A percentile compares a stretch with the other conserved stretches of the same genome.
phyloP scores from a whole-genome alignment of 331 rosid genomes.

The Spiraea crenata region DNA sequence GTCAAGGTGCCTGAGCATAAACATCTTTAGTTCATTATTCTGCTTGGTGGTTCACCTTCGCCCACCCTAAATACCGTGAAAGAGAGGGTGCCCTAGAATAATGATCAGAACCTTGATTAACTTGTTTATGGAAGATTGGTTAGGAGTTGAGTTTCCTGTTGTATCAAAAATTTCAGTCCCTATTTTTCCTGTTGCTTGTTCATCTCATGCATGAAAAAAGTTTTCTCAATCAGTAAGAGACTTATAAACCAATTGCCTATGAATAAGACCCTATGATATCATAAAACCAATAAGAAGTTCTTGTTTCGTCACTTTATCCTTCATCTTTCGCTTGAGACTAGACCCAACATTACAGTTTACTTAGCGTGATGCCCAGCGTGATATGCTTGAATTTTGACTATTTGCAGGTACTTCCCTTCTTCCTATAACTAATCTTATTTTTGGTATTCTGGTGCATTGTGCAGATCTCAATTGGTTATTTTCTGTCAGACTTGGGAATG shows the following conservation, averaged over 20 bases:
- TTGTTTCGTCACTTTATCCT: background rate
- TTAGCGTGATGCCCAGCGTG: background rate
- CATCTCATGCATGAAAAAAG: background rate
- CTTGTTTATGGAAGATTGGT: background rate
- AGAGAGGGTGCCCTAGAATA: too few relatives aligned
- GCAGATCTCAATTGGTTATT: slow-evolving; percentile 87
- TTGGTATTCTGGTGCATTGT: slow-evolving; percentile 15
- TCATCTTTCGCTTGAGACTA: background rate
- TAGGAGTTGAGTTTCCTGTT: background rate
- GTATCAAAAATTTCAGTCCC: background rate
- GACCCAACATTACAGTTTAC: background rate
- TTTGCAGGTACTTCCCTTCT: slow-evolving; percentile 11
- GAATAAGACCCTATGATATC: background rate
- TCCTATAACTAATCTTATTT: slow-evolving; percentile 14
- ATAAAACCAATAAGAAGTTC: background rate
- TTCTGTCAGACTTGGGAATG: slow-evolving; percentile 79
- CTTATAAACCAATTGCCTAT: background rate
- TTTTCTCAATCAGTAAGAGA: background rate
- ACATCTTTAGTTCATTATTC: slow-evolving; percentile 1
- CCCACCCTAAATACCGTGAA: background rate
- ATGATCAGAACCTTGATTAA: background rate
- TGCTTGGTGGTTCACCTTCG: background rate
- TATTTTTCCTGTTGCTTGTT: background rate
- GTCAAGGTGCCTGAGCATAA: background rate
- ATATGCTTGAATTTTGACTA: background rate